Conservation (phyloP, 768 basidiomycete species). For the Macrolepiota dolichaula region DNA sequence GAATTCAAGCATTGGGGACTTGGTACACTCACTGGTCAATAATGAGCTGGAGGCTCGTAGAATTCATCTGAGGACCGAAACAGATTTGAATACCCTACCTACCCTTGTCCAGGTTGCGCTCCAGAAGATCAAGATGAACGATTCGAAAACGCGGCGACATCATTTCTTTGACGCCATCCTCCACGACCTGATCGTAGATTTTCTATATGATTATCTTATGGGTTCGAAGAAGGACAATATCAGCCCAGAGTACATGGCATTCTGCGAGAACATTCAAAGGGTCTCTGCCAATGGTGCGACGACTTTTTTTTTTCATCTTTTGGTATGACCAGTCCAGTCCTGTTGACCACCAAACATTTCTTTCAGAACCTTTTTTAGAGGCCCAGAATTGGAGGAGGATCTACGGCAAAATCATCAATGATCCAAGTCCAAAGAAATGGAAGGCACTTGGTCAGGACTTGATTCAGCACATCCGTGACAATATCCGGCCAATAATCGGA, state of each 20-base stretch:
- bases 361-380: neutral
- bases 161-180: neutral
- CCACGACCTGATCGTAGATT: neutral
- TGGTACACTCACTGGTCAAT: neutral
- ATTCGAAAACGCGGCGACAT: neutral
- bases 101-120: neutral
- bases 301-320: no score
- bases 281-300: neutral
- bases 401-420: neutral
- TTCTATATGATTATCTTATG: neutral
- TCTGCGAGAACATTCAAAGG: neutral
- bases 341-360: no score
- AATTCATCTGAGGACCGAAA: neutral
- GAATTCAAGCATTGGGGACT: neutral
- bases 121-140: neutral
- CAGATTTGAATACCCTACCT: neutral
- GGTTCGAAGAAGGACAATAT: neutral
- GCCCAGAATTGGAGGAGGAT: neutral
- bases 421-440: neutral
- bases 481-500: neutral
- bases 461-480: neutral
- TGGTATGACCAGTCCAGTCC: no score
- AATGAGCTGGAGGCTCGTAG: neutral
- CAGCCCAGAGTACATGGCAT: neutral
- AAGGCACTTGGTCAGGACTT: neutral